Evolutionary conservation across 306 rosid genomes (phyloP), one percentile per base, ranked within the genome.

Genomic region (Acacia crassicarpa): DNA sequence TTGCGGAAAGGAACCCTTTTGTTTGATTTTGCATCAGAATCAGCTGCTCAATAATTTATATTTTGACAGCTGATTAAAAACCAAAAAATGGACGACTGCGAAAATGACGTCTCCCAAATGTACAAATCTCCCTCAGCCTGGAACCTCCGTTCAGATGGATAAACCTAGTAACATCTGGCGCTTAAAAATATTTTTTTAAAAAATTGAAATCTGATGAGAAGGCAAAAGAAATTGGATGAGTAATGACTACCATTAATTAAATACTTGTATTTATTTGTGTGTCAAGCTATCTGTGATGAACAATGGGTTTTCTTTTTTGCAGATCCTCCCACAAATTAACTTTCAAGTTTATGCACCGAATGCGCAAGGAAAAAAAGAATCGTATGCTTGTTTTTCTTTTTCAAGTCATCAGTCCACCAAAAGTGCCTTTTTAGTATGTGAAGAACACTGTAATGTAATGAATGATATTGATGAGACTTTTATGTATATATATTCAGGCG

Each of bases 371-470:
- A 19, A 58, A 58, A 69, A 43, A 69, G 74, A 43, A 69, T 69
- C 74, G 27, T 69, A 69, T 71, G 75, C 75, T 71, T 71, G 58
- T 44, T 71, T 71, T 11, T 22, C 51, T 45, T 63, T 63, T 30
- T 17, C 38, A 23, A 44, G 54, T 16, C 74, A 22, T 16, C 74
- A 22, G 53, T n/a, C 11, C 33, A n/a, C 54, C 27, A 6, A 17
- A 70, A 13, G 56, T 43, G 56, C 56, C 27, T 70, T 43, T 27
- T 43, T 30, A 63, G 30, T 32, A 14, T 30, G 41, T 63, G 69
- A 63, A 63, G 6, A 15, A 62, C 68, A 27, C 68, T 25, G 40
- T 4, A 13, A 63, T 25, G 40, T 4, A 13, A 63, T 69, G 74
- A 43, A 68, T 5, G 27, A 69, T 22, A 4, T 66, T 68, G 49